A percentile compares a stretch with the other conserved stretches of the same genome.
These are phyloP conservation scores for Acrocalymma vagum DNA, from an alignment of 2,329 filamentous ascomycete species.

Conservation along the genomic window DNA sequence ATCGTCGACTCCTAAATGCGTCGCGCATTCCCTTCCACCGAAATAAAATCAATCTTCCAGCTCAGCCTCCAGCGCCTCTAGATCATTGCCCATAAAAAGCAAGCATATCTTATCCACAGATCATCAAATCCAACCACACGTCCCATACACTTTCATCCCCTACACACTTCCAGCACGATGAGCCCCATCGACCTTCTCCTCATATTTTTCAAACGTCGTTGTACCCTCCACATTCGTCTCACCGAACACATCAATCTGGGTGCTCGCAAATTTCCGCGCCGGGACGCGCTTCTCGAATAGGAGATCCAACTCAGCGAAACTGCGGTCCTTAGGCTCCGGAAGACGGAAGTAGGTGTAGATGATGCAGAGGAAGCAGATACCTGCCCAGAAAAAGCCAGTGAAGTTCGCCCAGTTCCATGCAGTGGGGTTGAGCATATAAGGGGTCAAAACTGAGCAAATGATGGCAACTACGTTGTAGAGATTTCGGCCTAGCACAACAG, in stretches of 20 bases:
- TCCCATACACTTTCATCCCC: too few relatives aligned
- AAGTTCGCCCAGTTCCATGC: constrained; percentile 91
- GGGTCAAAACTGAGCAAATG: constrained; percentile 80
- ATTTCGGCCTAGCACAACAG: constrained; percentile 84
- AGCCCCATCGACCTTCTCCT: constrained; percentile 40
- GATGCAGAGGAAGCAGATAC: constrained; percentile 81
- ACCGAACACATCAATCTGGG: constrained; percentile 64
- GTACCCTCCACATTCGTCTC: constrained; percentile 36
- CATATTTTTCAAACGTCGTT: constrained; percentile 40
- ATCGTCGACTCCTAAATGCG: too few relatives aligned
- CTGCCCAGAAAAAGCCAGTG: constrained; percentile 88
- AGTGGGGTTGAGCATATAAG: constrained; percentile 90
- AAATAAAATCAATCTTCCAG: too few relatives aligned
- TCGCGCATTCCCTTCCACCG: too few relatives aligned
- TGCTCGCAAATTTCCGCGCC: constrained; percentile 75
- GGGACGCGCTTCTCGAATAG: constrained; percentile 78
- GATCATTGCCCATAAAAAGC: too few relatives aligned
- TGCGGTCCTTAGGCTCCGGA: constrained; percentile 80
- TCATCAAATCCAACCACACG: too few relatives aligned
- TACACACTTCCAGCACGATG: too few relatives aligned
- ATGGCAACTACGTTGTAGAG: constrained; percentile 82
- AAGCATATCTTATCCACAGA: too few relatives aligned
- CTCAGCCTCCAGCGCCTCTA: too few relatives aligned
- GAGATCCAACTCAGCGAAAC: constrained; percentile 86
- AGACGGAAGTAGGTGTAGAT: constrained; percentile 83